These are phyloP conservation scores for Flueggea neowawraea DNA, from an alignment of 441 rosid genomes.

Conservation along the genomic window DNA sequence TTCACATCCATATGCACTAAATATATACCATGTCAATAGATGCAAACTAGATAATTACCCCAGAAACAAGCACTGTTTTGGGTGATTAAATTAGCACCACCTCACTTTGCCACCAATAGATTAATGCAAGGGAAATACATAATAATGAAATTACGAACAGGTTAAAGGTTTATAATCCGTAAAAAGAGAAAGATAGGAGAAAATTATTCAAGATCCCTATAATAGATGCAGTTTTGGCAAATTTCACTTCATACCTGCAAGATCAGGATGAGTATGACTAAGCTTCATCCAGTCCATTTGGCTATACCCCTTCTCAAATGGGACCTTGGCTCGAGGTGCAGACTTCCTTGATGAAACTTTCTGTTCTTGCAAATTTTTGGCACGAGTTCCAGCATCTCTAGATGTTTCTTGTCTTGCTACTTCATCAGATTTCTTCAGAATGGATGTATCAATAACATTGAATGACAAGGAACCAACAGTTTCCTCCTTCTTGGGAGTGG, in stretches of 20 bases:
- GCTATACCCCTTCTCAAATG: slow-evolving; percentile 92
- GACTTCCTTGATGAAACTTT: slow-evolving; percentile 47
- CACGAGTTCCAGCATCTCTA: slow-evolving; percentile 29
- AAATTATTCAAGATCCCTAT: too few relatives aligned
- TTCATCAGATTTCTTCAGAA: slow-evolving; percentile 29
- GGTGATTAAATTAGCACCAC: too few relatives aligned
- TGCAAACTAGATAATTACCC: too few relatives aligned
- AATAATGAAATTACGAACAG: neutral
- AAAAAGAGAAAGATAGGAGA: neutral
- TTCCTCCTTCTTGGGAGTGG: slow-evolving; percentile 31
- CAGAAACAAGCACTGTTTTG: too few relatives aligned
- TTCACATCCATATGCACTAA: too few relatives aligned
- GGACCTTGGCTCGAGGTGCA: slow-evolving; percentile 70
- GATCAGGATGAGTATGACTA: slow-evolving; percentile 79
- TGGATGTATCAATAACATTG: slow-evolving; percentile 51
- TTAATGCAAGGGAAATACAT: neutral
- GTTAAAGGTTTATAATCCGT: neutral
- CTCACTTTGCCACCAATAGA: neutral
- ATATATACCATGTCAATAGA: too few relatives aligned
- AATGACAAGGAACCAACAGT: slow-evolving; percentile 69
- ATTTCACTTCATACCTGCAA: slow-evolving; percentile 97
- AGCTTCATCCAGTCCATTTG: slow-evolving; percentile 93
- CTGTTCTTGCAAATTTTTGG: slow-evolving; percentile 12
- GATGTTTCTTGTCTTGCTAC: slow-evolving; percentile 23
- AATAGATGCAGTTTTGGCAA: neutral